These are phyloP conservation scores for Pythium coloratum DNA, from an alignment of 352 stramenopile genomes.

Conservation along the genomic window DNA sequence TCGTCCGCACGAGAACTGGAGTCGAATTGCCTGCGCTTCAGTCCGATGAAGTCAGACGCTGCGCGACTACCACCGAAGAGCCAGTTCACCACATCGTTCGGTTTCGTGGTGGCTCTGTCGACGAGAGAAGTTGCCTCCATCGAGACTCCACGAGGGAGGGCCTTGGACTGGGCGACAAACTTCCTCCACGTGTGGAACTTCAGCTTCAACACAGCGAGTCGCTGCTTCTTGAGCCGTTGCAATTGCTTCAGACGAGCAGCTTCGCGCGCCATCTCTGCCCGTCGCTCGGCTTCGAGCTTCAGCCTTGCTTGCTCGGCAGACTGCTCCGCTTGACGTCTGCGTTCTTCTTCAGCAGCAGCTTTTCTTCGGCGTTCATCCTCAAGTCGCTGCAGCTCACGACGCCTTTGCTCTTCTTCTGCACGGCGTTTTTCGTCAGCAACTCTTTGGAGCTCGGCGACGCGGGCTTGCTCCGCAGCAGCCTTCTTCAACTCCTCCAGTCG, in stretches of 20 bases:
- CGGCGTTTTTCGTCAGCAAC: conserved; percentile 22
- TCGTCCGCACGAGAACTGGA: neutral
- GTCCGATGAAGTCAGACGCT: conserved; percentile 26
- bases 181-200: conserved; percentile 65
- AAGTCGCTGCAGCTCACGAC: conserved; percentile 22
- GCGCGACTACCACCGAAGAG: conserved; percentile 24
- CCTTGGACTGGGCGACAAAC: conserved; percentile 54
- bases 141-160: conserved; percentile 36
- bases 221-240: conserved; percentile 44
- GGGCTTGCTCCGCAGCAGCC: conserved; percentile 22
- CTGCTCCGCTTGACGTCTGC: conserved; percentile 40
- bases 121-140: conserved; percentile 36
- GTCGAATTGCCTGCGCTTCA: conserved; percentile 15
- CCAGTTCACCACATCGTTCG: conserved; percentile 23
- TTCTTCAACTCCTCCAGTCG: conserved; percentile 11
- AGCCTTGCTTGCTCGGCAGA: conserved; percentile 36
- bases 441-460: conserved; percentile 18
- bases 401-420: conserved; percentile 19
- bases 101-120: conserved; percentile 4
- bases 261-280: conserved; percentile 51
- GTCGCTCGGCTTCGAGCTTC: conserved; percentile 46
- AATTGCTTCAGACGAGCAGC: conserved; percentile 39
- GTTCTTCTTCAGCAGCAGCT: conserved; percentile 38
- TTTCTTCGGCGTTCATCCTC: conserved; percentile 47
- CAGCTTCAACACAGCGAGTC: conserved; percentile 51